Percentiles rank a stretch among this genome's conserved stretches.
phyloP scores from a whole-genome alignment of 768 basidiomycete genomes.

The Pleurotus sapidus region DNA sequence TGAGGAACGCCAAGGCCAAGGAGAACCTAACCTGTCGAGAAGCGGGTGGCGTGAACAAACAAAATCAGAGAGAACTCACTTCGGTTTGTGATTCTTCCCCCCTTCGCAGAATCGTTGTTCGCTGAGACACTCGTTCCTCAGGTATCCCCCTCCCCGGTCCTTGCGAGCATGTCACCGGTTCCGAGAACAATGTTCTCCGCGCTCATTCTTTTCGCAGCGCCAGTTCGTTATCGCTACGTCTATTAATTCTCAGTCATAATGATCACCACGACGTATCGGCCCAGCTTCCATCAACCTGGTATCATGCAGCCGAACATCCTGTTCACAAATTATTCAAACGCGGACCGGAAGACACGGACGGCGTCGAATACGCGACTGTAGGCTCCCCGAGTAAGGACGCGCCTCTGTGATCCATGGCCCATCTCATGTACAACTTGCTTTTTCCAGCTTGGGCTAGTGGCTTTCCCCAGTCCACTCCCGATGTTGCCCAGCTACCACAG shows the following conservation, averaged over 20 bases:
- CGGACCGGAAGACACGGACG: conserved; percentile 35
- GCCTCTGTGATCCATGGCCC: conserved; percentile 12
- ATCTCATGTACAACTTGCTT: neutral
- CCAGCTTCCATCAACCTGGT: conserved; percentile 49
- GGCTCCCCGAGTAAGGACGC: conserved; percentile 51
- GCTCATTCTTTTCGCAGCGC: conserved; percentile 17
- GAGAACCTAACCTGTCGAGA: too few relatives aligned
- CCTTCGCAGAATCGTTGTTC: neutral
- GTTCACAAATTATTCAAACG: conserved; percentile 64
- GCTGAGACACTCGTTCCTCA: conserved; percentile 1
- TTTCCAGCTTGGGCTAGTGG: conserved; percentile 55
- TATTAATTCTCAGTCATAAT: conserved; percentile 23
- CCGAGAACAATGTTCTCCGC: conserved; percentile 9
- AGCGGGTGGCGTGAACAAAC: too few relatives aligned
- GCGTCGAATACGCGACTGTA: conserved; percentile 45
- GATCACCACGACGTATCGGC: conserved; percentile 26
- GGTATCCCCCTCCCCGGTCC: conserved; percentile 10
- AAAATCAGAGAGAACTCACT: too few relatives aligned
- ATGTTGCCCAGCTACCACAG: conserved; percentile 50
- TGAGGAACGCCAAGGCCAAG: too few relatives aligned
- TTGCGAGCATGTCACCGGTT: conserved; percentile 19
- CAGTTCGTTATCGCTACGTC: conserved; percentile 15
- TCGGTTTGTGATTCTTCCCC: too few relatives aligned
- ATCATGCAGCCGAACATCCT: conserved; percentile 58
- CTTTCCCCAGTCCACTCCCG: conserved; percentile 52